These are phyloP conservation scores for Penicillium malachiteum DNA, from an alignment of 495 filamentous ascomycete species.

Conservation along the genomic window DNA sequence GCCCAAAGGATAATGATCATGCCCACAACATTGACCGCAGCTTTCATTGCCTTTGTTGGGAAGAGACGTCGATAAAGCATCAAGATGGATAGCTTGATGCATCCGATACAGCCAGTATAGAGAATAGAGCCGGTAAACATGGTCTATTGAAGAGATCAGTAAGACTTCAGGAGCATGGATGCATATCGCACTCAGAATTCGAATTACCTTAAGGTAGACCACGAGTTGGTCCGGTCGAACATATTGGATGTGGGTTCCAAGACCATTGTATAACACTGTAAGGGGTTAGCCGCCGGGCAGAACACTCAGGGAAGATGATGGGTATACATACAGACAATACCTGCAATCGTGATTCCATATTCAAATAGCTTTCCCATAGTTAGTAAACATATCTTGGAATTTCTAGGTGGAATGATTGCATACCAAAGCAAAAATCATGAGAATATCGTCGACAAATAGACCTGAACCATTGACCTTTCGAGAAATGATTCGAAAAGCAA, in stretches of 20 bases:
- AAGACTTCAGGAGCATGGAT: neutral
- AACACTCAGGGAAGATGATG: neutral
- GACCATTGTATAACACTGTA: conserved; percentile 24
- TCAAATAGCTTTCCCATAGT: conserved; percentile 12
- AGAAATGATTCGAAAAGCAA: conserved; percentile 24
- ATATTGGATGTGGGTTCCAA: conserved; percentile 22
- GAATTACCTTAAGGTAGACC: conserved; percentile 20
- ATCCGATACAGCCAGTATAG: conserved; percentile 22
- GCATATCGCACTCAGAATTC: neutral
- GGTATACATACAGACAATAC: conserved; percentile 18
- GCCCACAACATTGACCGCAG: conserved; percentile 12
- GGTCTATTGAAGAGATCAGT: conserved; percentile 10
- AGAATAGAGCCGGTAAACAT: conserved; percentile 25
- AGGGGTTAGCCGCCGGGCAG: neutral
- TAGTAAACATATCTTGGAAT: neutral
- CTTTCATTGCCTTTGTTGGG: conserved; percentile 23
- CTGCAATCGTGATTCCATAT: conserved; percentile 23
- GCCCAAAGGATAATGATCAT: conserved; percentile 25
- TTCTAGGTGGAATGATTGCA: neutral
- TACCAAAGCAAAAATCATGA: conserved; percentile 22
- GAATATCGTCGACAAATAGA: conserved; percentile 20
- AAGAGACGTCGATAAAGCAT: conserved; percentile 35
- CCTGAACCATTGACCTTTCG: conserved; percentile 22
- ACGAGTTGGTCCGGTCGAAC: conserved; percentile 16
- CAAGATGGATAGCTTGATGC: conserved; percentile 40